phyloP scores from a whole-genome alignment of 257 asterid species.

The Fraxinus pennsylvanica region DNA sequence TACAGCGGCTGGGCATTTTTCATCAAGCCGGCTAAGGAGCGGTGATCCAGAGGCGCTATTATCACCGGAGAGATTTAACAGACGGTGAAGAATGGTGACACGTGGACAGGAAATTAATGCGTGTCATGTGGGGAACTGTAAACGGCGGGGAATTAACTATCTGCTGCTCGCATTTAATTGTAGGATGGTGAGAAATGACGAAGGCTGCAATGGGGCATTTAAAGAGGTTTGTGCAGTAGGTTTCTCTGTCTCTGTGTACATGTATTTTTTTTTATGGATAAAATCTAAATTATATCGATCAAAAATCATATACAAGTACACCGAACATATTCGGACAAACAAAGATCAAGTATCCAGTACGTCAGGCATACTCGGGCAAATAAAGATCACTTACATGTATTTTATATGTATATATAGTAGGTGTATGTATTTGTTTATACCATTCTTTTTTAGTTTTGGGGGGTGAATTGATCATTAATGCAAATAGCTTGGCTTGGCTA shows the following conservation, averaged over 20 bases:
- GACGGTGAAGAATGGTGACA: conserved; percentile 62
- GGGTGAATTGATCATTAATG: neutral
- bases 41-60: conserved; percentile 96
- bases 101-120: conserved; percentile 46
- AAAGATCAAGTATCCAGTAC: no score
- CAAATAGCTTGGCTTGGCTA: neutral
- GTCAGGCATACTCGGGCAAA: no score
- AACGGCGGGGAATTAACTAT: conserved; percentile 6
- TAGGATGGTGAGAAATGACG: neutral
- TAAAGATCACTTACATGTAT: no score
- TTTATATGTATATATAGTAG: neutral
- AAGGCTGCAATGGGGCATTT: neutral
- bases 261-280: neutral
- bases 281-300: no score
- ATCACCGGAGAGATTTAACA: conserved; percentile 82
- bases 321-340: no score
- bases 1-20: conserved; percentile 44
- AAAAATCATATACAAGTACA: no score
- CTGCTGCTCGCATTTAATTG: neutral
- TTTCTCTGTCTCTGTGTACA: neutral
- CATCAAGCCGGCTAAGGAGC: conserved; percentile 89
- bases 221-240: neutral
- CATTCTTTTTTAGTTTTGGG: neutral
- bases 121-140: neutral
- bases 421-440: neutral